A percentile compares a stretch with the other conserved stretches of the same genome.
Conservation (phyloP, 2,329 filamentous ascomycete genomes). For the Colletotrichum sp. region DNA sequence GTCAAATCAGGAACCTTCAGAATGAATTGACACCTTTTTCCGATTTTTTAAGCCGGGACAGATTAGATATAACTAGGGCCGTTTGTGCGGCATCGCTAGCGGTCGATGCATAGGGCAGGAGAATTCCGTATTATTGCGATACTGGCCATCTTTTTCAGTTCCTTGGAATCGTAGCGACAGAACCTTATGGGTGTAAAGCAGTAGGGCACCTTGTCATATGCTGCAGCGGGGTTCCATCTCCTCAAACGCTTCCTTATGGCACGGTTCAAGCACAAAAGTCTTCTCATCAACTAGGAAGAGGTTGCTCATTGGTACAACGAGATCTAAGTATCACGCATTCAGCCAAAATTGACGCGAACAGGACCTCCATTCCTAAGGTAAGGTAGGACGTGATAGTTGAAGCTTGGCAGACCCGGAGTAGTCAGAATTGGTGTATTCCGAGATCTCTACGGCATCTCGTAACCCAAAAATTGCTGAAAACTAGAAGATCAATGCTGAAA, state of each 20-base stretch:
- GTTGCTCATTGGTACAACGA: too few species aligned
- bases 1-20: neutral
- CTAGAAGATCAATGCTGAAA: too few species aligned
- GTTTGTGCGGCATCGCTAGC: neutral
- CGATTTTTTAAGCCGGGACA: neutral
- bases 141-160: neutral
- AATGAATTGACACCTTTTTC: neutral
- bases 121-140: neutral
- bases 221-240: neutral
- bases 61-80: rapidly evolving
- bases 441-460: neutral
- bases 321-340: neutral
- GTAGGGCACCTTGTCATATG: neutral
- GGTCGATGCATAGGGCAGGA: neutral
- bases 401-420: too few species aligned
- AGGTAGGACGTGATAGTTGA: rapidly evolving
- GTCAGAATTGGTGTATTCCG: rapidly evolving
- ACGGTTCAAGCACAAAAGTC: neutral
- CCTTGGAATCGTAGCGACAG: neutral
- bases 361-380: too few species aligned
- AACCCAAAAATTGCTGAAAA: rapidly evolving
- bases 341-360: neutral
- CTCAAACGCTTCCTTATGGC: neutral
- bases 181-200: neutral
- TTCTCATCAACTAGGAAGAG: too few species aligned